Conservation (phyloP, 306 rosid species). For the Cicer pinnatifidum region DNA sequence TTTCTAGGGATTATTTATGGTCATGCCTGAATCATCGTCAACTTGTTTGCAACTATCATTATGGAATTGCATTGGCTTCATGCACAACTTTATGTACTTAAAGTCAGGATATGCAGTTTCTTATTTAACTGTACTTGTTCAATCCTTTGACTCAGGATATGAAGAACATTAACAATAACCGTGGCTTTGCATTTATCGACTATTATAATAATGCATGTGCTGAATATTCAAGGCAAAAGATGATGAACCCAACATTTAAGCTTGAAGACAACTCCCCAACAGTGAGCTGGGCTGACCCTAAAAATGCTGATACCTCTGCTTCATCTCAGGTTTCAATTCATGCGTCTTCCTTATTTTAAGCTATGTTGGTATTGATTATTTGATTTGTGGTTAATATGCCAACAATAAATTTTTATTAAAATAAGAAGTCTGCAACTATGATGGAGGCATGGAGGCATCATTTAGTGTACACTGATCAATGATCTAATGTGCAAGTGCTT, state of each 20-base stretch:
- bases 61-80: conserved; percentile 27
- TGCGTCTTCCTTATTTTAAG: conserved; percentile 11
- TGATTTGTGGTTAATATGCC: conserved; percentile 25
- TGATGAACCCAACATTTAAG: conserved; percentile 87
- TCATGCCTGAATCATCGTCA: conserved; percentile 13
- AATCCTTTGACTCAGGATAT: conserved; percentile 68
- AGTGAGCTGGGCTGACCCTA: conserved; percentile 99
- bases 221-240: conserved; percentile 83
- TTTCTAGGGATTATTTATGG: conserved; percentile 11
- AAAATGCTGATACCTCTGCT: conserved; percentile 89
- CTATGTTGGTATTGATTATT: conserved; percentile 32
- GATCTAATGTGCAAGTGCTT: conserved; percentile 10
- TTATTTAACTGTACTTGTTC: conserved; percentile 36
- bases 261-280: conserved; percentile 89
- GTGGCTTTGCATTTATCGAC: conserved; percentile 95
- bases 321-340: conserved; percentile 74
- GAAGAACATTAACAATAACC: conserved; percentile 76
- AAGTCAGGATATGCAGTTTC: conserved; percentile 24
- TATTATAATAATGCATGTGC: conserved; percentile 96
- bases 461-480: background rate
- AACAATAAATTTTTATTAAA: conserved; percentile 9
- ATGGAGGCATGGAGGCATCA: conserved; percentile 1
- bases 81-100: conserved; percentile 12
- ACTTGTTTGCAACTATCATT: conserved; percentile 16
- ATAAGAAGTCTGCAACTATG: conserved; percentile 12